These are phyloP conservation scores for Sclerotinia trifoliorum DNA, from an alignment of 2,329 filamentous ascomycete species.

Conservation along the genomic window DNA sequence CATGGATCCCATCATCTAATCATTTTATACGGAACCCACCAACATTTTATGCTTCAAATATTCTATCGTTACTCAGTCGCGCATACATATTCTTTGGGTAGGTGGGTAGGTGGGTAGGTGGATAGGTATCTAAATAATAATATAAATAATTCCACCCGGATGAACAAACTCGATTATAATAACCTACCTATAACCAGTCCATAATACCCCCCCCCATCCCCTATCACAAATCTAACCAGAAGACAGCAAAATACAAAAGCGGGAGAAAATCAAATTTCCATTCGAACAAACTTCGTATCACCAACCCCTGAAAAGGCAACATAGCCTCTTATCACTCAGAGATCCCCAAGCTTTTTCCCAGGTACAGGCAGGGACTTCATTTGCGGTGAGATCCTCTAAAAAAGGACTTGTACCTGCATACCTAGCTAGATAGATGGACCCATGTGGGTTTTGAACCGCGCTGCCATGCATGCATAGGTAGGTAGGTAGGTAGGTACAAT, in stretches of 20 bases:
- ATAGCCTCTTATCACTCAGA: neutral
- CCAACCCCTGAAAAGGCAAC: neutral
- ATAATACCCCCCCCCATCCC: neutral
- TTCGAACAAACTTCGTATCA: neutral
- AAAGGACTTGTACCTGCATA: slow-evolving; percentile 21
- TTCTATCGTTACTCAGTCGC: too few species aligned
- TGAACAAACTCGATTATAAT: too few species aligned
- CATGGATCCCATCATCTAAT: neutral
- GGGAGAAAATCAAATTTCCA: neutral
- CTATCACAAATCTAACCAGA: neutral
- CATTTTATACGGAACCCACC: neutral
- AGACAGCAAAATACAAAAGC: neutral
- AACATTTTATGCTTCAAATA: neutral
- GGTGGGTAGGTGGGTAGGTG: too few species aligned
- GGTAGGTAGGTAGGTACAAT: neutral
- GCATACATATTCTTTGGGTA: neutral
- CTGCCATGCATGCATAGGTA: neutral
- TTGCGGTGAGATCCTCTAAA: slow-evolving; percentile 17
- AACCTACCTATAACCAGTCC: too few species aligned
- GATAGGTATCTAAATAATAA: too few species aligned
- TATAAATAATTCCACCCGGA: neutral
- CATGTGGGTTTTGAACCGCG: slow-evolving; percentile 11
- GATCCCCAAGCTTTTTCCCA: slow-evolving; percentile 20
- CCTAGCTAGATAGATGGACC: neutral
- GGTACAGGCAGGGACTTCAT: neutral